A percentile compares a stretch with the other conserved stretches of the same genome.
phyloP scores from a whole-genome alignment of 148 eudicot genomes.

The Euryodendron excelsum region DNA sequence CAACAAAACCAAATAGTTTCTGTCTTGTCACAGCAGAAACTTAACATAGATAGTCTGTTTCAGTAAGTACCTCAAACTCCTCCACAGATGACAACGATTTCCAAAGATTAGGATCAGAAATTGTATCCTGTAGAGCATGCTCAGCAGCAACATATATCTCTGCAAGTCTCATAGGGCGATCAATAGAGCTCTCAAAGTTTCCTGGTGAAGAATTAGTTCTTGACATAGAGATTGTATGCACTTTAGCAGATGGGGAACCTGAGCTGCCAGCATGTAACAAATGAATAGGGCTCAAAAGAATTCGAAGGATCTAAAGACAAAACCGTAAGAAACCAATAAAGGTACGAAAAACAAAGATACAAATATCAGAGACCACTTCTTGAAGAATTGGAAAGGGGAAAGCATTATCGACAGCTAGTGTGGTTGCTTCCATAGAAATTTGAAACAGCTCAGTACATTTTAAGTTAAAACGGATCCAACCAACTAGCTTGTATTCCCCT shows the following conservation, averaged over 20 bases:
- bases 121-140: conserved; percentile 74
- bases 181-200: conserved; percentile 67
- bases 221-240: conserved; percentile 49
- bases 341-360: not conserved
- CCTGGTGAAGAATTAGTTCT: conserved; percentile 86
- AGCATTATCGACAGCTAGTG: not conserved
- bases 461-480: not conserved
- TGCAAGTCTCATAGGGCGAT: conserved; percentile 90
- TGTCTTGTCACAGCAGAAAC: not conserved
- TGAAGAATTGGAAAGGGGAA: not conserved
- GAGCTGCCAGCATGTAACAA: conserved; percentile 48
- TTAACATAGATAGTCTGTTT: not conserved
- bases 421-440: not conserved
- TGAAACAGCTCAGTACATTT: not conserved
- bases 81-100: conserved; percentile 72
- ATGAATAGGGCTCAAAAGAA: conserved; percentile 20
- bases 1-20: not conserved
- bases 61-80: conserved; percentile 72
- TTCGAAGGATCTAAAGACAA: conserved; percentile 9
- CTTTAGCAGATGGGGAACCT: conserved; percentile 41
- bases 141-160: conserved; percentile 91
- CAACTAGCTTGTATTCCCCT: not conserved
- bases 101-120: conserved; percentile 68
- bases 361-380: not conserved
- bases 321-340: not conserved